These are phyloP conservation scores for Nicotiana knightiana DNA, from an alignment of 257 asterid species.

Conservation along the genomic window DNA sequence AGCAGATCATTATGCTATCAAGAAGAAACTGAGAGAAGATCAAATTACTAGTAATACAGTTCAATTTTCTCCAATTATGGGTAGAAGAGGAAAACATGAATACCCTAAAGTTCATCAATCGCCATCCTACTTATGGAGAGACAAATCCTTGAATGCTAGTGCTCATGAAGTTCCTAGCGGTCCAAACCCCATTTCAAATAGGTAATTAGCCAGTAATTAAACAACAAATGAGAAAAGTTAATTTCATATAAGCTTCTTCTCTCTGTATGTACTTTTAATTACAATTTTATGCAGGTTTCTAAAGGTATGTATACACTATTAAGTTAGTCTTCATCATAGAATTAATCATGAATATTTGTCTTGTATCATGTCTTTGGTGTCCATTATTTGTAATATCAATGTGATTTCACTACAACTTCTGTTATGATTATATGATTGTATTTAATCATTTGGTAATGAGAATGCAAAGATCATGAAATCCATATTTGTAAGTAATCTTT, in stretches of 20 bases:
- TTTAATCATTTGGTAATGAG: slow-evolving; percentile 22
- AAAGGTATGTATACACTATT: not conserved
- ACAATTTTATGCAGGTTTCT: slow-evolving; percentile 4
- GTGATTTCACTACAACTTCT: not conserved
- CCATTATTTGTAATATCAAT: not conserved
- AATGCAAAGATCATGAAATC: slow-evolving; percentile 4
- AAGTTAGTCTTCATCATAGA: not conserved
- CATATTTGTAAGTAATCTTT: slow-evolving; percentile 10
- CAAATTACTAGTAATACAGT: not conserved
- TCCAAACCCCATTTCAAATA: slow-evolving; percentile 65
- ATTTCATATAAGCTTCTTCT: not conserved
- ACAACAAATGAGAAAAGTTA: not conserved
- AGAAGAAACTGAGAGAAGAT: not conserved
- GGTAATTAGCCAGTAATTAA: slow-evolving; percentile 17
- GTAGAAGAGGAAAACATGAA: slow-evolving; percentile 11
- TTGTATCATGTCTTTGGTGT: not conserved
- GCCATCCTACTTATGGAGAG: slow-evolving; percentile 15
- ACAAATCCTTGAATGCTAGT: slow-evolving; percentile 25
- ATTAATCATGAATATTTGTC: not conserved
- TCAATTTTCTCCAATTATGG: slow-evolving; percentile 6
- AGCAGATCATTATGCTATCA: not conserved
- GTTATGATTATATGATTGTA: not conserved
- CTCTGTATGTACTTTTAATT: not conserved
- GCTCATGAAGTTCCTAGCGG: slow-evolving; percentile 81
- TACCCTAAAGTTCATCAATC: not conserved